These are phyloP conservation scores for Mucor velutinosus DNA, from an alignment of 371 early-diverging fungal genomes.

Conservation along the genomic window DNA sequence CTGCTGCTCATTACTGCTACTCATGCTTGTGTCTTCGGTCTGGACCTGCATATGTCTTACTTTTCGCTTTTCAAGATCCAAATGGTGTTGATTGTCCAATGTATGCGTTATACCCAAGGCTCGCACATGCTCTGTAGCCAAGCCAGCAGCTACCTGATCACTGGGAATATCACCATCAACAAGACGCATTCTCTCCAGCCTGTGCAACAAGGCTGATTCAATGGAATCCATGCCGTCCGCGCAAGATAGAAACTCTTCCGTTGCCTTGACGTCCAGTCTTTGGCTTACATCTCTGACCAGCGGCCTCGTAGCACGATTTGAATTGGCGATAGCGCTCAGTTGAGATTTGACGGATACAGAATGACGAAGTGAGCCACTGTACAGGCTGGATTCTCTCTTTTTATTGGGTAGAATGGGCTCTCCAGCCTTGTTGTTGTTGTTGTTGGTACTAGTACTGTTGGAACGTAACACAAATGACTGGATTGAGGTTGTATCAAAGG, in stretches of 20 bases:
- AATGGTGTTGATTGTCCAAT: constrained; percentile 21
- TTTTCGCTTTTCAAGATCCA: constrained; percentile 14
- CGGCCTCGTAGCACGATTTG: not conserved
- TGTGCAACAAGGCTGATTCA: constrained; percentile 36
- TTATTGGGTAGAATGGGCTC: constrained; percentile 41
- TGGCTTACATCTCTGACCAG: not conserved
- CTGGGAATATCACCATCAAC: constrained; percentile 34
- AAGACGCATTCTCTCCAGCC: constrained; percentile 35
- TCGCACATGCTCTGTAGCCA: constrained; percentile 44
- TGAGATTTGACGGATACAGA: constrained; percentile 34
- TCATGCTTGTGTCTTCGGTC: constrained; percentile 14
- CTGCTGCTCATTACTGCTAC: not conserved
- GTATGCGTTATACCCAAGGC: constrained; percentile 36
- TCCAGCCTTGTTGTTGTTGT: not conserved
- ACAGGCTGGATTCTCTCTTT: constrained; percentile 40
- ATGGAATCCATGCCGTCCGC: constrained; percentile 29
- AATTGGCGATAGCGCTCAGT: constrained; percentile 10
- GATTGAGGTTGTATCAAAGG: constrained; percentile 20
- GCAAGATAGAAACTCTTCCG: constrained; percentile 4
- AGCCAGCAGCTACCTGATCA: constrained; percentile 34
- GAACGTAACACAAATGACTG: constrained; percentile 28
- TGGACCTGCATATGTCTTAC: constrained; percentile 49
- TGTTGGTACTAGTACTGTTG: not conserved
- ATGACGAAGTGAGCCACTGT: constrained; percentile 40
- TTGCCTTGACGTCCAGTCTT: constrained; percentile 5